Percentiles rank a stretch among this genome's conserved stretches.
These are phyloP conservation scores for Penicillium lagena DNA, from an alignment of 495 filamentous ascomycete genomes.

Conservation along the genomic window DNA sequence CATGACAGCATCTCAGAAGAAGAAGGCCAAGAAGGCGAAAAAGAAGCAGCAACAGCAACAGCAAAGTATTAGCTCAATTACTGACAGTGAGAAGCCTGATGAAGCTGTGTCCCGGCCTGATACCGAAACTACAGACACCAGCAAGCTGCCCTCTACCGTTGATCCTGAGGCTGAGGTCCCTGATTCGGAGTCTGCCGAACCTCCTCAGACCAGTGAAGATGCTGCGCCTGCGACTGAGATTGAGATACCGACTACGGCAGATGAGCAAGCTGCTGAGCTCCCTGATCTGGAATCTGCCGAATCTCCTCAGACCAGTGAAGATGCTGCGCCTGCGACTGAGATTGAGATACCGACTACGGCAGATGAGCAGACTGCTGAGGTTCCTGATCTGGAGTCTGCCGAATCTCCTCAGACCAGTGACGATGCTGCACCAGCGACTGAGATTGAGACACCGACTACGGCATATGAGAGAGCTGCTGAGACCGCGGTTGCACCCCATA, in stretches of 20 bases:
- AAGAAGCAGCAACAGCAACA: constrained; percentile 20
- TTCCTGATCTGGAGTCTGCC: neutral
- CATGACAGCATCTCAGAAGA: constrained; percentile 22
- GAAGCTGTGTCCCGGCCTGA: neutral
- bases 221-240: neutral
- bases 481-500: neutral
- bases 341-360: neutral
- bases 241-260: neutral
- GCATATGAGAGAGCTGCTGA: neutral
- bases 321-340: neutral
- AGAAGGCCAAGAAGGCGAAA: constrained; percentile 36
- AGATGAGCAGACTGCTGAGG: neutral
- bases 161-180: neutral
- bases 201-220: neutral
- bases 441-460: neutral
- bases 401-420: neutral
- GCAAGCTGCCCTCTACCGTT: neutral
- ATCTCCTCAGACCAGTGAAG: neutral
- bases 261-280: neutral
- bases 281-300: neutral
- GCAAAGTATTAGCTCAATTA: constrained; percentile 1
- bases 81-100: constrained; percentile 1
- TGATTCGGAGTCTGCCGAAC: neutral
- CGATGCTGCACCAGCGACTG: neutral
- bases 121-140: neutral